Base-by-base conservation (phyloP, 345 rosid genomes). In the Murraya koenigii region DNA sequence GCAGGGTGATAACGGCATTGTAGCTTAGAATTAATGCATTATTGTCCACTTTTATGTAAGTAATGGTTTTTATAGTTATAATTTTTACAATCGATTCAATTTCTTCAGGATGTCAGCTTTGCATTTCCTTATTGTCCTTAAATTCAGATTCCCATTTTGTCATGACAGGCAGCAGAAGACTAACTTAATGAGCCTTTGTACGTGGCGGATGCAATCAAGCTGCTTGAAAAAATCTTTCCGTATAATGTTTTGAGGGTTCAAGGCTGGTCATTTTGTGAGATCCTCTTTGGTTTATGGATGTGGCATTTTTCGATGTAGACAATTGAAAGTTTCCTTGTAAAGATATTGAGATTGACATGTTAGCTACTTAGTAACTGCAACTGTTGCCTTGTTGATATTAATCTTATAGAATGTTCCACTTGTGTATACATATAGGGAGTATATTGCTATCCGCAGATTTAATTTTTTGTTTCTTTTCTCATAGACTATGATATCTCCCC, bases 81-180 rank as follows among this genome's bases (percentile, higher is more conserved):
- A 35, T 41, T 30, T 39, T 3, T 36, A 7, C 25, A 33, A 25
- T 33, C 8, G 8, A 65, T 64, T 28, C 20, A 26, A 38, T 36
- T 59, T 61, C 19, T 60, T 60, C 9, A 3, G 4, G 55, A 39
- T 47, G 30, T 32, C 63, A 19, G 8, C 44, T 8, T 63, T 33
- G 25, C 41, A 22, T 11, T 75, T 9, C 11, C 32, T 36, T 44
- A 28, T n/a, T 30, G 77, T 62, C 63, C 58, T 64, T 71, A 63
- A 72, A 39, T 41, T 77, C 30, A 61, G 44, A 41, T 41, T 70
- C 72, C 44, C 20, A 49, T 76, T 80, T 72, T 66, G 35, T 76
- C 22, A 36, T 66, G 54, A 77, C 80, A 79, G 85, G 78, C 76
- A 66, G 56, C 67, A 14, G 35, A 76, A 74, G 72, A 72, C 71